These are phyloP conservation scores for Haplosporangium gracile DNA, from an alignment of 192 early-diverging fungal species.

Conservation along the genomic window DNA sequence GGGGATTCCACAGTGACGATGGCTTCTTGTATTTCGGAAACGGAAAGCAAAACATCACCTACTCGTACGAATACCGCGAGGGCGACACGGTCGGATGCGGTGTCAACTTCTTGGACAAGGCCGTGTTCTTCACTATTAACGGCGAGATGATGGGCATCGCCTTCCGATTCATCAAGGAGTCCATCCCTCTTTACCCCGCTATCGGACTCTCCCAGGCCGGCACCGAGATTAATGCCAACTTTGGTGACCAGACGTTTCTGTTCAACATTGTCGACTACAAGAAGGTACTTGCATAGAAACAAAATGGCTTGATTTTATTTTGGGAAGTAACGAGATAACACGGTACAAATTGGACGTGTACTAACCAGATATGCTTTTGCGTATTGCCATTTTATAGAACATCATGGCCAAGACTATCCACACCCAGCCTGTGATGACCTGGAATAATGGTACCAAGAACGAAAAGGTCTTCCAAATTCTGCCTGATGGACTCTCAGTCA, in stretches of 20 bases:
- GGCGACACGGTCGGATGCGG: conserved; percentile 45
- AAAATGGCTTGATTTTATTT: too few species aligned
- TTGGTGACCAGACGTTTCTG: conserved; percentile 54
- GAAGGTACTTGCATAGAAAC: conserved; percentile 20
- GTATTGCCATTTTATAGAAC: conserved; percentile 8
- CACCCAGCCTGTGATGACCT: conserved; percentile 12
- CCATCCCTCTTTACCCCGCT: conserved; percentile 48
- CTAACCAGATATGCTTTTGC: not conserved
- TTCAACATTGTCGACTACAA: conserved; percentile 53
- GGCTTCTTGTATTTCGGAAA: conserved; percentile 53
- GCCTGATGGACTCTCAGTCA: conserved; percentile 44
- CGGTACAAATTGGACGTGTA: not conserved
- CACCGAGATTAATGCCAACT: conserved; percentile 55
- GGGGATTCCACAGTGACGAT: conserved; percentile 52
- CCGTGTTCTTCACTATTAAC: conserved; percentile 49
- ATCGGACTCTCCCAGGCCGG: conserved; percentile 54
- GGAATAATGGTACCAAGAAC: conserved; percentile 37
- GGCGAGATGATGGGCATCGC: conserved; percentile 48
- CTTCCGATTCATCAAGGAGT: conserved; percentile 44
- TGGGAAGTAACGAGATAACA: not conserved
- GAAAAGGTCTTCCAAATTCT: conserved; percentile 39
- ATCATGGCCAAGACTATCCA: conserved; percentile 25
- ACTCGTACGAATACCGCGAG: conserved; percentile 28
- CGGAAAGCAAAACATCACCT: conserved; percentile 43
- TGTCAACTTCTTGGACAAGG: conserved; percentile 40